These are phyloP conservation scores for Yamadazyma songkhlaensis DNA, from an alignment of 1,139 yeast genomes.

Conservation along the genomic window DNA sequence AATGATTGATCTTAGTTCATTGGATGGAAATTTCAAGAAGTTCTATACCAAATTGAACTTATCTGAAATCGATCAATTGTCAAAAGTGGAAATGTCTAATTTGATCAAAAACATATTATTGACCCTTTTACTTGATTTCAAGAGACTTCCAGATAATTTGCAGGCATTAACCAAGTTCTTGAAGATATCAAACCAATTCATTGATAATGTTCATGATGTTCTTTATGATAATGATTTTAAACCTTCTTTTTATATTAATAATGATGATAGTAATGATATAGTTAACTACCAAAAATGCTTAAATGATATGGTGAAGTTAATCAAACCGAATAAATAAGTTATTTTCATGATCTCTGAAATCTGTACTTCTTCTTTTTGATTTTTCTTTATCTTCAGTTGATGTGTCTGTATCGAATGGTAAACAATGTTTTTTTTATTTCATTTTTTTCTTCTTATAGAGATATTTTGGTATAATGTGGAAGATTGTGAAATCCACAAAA, in stretches of 20 bases:
- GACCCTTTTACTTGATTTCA: constrained; percentile 27
- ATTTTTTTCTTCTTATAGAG: too few species aligned
- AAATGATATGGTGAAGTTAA: constrained; percentile 17
- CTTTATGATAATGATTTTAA: constrained; percentile 16
- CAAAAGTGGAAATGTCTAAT: constrained; percentile 25
- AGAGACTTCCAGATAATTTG: constrained; percentile 24
- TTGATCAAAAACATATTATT: constrained; percentile 33
- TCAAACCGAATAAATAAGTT: neutral
- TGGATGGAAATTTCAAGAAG: constrained; percentile 19
- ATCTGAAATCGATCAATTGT: constrained; percentile 24
- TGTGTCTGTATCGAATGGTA: neutral
- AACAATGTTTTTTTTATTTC: too few species aligned
- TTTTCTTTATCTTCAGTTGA: neutral
- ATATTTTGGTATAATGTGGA: too few species aligned
- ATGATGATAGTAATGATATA: constrained; percentile 14
- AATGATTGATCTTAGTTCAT: constrained; percentile 7
- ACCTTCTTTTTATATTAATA: constrained; percentile 16
- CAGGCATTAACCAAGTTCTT: constrained; percentile 26
- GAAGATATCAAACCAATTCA: constrained; percentile 21
- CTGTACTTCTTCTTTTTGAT: neutral
- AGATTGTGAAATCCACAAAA: too few species aligned
- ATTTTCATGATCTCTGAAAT: too few species aligned
- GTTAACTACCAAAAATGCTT: constrained; percentile 19
- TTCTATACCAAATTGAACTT: constrained; percentile 28
- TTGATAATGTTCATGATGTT: constrained; percentile 26